A percentile compares a stretch with the other conserved stretches of the same genome.
These are phyloP conservation scores for Rhizoclosmatium hyalinum DNA, from an alignment of 371 early-diverging fungal species.

Conservation along the genomic window DNA sequence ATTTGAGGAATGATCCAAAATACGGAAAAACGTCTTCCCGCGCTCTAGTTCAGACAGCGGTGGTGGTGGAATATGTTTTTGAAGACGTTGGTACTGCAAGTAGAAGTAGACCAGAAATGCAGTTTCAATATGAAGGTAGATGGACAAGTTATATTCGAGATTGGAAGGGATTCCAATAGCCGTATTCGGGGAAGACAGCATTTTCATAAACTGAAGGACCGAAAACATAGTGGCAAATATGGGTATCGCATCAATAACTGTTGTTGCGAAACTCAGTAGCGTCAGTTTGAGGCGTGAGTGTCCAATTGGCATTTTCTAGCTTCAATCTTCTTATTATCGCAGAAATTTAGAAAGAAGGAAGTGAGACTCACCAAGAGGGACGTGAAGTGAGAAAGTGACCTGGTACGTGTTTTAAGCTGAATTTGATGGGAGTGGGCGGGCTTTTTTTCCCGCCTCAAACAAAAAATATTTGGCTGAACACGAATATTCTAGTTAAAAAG, in stretches of 20 bases:
- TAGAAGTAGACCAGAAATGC: slow-evolving; percentile 29
- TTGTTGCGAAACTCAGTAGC: slow-evolving; percentile 1
- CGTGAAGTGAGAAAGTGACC: not conserved
- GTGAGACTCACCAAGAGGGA: not conserved
- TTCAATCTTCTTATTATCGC: not conserved
- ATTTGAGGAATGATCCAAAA: not conserved
- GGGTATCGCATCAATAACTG: slow-evolving; percentile 33
- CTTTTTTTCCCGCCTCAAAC: not conserved
- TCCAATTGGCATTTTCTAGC: slow-evolving; percentile 1
- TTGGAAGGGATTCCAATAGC: not conserved
- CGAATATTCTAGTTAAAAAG: too few relatives aligned
- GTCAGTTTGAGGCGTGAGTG: not conserved
- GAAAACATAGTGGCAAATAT: slow-evolving; percentile 25
- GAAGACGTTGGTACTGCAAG: slow-evolving; percentile 12
- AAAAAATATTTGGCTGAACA: too few relatives aligned
- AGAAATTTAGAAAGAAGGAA: not conserved
- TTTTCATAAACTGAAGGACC: slow-evolving; percentile 15
- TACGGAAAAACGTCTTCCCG: slow-evolving; percentile 21
- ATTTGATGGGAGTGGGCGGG: not conserved
- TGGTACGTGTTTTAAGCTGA: not conserved
- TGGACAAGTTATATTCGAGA: not conserved
- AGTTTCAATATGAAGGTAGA: slow-evolving; percentile 30
- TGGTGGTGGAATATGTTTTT: slow-evolving; percentile 13
- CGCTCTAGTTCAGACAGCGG: slow-evolving; percentile 25
- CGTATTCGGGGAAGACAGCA: not conserved